phyloP scores from a whole-genome alignment of 176 grass and related monocot genomes.

The Guadua angustifolia region DNA sequence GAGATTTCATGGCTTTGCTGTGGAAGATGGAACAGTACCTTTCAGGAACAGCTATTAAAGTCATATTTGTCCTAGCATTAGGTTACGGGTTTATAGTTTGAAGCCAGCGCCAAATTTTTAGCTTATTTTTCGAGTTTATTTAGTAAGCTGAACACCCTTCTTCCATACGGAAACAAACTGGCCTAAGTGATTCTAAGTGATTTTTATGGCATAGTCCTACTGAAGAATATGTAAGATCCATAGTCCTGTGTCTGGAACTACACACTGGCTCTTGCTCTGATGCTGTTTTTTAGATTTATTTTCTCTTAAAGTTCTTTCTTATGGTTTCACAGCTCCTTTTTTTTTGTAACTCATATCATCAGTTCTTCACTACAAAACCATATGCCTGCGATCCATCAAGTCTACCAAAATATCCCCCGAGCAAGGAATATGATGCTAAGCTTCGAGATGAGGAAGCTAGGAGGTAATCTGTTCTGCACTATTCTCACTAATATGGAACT shows the following conservation, averaged over 20 bases:
- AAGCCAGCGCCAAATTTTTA: neutral
- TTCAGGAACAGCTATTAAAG: neutral
- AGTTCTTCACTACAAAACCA: conserved; percentile 75
- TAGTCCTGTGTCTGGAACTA: neutral
- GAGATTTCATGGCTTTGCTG: neutral
- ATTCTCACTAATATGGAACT: neutral
- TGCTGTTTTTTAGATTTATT: neutral
- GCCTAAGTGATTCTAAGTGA: neutral
- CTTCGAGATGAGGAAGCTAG: conserved; percentile 93
- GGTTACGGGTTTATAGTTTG: neutral
- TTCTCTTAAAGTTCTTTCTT: neutral
- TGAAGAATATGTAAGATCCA: too few relatives aligned
- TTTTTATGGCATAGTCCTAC: neutral
- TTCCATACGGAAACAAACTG: neutral
- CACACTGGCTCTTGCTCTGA: neutral
- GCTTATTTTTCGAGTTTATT: too few relatives aligned
- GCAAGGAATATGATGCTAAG: conserved; percentile 97
- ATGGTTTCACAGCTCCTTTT: neutral
- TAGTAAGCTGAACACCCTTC: too few relatives aligned
- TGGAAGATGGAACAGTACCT: neutral
- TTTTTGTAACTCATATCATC: neutral
- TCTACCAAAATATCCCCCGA: conserved; percentile 97
- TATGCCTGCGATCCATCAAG: conserved; percentile 91
- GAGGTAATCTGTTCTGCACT: conserved; percentile 46
- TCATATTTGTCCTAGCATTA: neutral